Evolutionary conservation across 2,329 filamentous ascomycete genomes (phyloP).

Genomic region (Colletotrichum tabaci): DNA sequence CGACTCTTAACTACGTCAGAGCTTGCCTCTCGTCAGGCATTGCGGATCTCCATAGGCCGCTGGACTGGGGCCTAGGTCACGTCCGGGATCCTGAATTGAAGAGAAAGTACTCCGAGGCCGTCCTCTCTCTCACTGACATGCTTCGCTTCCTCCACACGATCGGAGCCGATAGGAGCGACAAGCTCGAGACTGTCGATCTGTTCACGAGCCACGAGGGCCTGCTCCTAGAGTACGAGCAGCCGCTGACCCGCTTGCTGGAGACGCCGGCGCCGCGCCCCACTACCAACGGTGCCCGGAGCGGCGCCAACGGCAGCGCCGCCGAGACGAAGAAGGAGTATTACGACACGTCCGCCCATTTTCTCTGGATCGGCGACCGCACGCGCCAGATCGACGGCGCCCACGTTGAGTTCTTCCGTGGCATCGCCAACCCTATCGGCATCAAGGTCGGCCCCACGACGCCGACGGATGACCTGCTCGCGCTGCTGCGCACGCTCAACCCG

Average conservation of each 20-base stretch:
- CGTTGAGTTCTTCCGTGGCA: conserved; percentile 96
- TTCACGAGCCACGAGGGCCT: conserved; percentile 97
- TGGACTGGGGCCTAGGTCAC: conserved; percentile 96
- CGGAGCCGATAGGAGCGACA: conserved; percentile 86
- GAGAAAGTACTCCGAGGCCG: conserved; percentile 87
- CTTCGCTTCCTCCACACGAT: conserved; percentile 95
- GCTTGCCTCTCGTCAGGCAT: conserved; percentile 88
- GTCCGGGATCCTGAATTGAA: conserved; percentile 88
- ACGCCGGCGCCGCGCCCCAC: conserved; percentile 64
- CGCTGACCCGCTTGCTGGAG: conserved; percentile 82
- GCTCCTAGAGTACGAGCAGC: conserved; percentile 93
- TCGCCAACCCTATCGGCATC: conserved; percentile 95
- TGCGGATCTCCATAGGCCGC: conserved; percentile 91
- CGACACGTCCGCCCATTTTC: conserved; percentile 95
- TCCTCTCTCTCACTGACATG: conserved; percentile 89
- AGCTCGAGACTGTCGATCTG: conserved; percentile 92
- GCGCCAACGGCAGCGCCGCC: conserved; percentile 55
- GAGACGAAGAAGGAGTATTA: conserved; percentile 78
- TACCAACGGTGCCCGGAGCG: conserved; percentile 46
- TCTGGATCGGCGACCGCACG: conserved; percentile 98
- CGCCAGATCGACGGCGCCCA: conserved; percentile 94
- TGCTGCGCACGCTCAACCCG: conserved; percentile 91
- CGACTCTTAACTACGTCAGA: conserved; percentile 93
- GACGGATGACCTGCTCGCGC: conserved; percentile 79
- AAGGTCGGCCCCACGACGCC: conserved; percentile 94